Conservation (phyloP, 2,329 filamentous ascomycete species). For the Dichotomopilus funicola region DNA sequence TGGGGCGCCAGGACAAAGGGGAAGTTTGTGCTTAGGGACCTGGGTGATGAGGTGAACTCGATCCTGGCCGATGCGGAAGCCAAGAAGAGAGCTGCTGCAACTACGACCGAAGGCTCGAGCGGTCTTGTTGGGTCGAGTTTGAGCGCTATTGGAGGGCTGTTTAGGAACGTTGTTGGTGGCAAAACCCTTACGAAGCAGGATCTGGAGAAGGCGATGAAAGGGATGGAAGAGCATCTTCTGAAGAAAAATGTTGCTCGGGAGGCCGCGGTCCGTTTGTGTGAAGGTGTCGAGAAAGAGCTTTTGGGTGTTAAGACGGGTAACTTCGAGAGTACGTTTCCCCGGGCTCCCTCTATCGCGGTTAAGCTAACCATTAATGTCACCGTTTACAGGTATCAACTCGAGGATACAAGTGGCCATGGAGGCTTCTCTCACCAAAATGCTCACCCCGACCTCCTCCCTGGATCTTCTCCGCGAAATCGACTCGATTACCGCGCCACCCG, state of each 20-base stretch:
- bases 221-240: conserved; percentile 91
- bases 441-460: conserved; percentile 90
- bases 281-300: conserved; percentile 84
- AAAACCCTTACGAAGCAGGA: conserved; percentile 87
- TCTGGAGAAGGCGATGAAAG: conserved; percentile 84
- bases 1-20: conserved; percentile 89
- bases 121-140: conserved; percentile 74
- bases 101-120: conserved; percentile 40
- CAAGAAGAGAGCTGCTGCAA: conserved; percentile 43
- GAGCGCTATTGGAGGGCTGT: conserved; percentile 77
- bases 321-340: conserved; percentile 60
- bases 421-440: conserved; percentile 84
- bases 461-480: conserved; percentile 93
- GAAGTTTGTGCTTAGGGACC: conserved; percentile 86
- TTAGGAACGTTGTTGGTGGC: conserved; percentile 90
- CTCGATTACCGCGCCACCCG: conserved; percentile 61
- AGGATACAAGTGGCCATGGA: conserved; percentile 85
- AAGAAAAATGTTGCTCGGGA: conserved; percentile 96
- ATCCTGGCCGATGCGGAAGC: conserved; percentile 78
- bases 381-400: conserved; percentile 57
- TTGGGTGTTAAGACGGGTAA: conserved; percentile 84
- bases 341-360: conserved; percentile 22
- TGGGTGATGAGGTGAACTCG: conserved; percentile 87
- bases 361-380: conserved; percentile 16
- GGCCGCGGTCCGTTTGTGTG: conserved; percentile 83